phyloP scores from a whole-genome alignment of 2,329 filamentous ascomycete genomes.

The Didymella segeticola region DNA sequence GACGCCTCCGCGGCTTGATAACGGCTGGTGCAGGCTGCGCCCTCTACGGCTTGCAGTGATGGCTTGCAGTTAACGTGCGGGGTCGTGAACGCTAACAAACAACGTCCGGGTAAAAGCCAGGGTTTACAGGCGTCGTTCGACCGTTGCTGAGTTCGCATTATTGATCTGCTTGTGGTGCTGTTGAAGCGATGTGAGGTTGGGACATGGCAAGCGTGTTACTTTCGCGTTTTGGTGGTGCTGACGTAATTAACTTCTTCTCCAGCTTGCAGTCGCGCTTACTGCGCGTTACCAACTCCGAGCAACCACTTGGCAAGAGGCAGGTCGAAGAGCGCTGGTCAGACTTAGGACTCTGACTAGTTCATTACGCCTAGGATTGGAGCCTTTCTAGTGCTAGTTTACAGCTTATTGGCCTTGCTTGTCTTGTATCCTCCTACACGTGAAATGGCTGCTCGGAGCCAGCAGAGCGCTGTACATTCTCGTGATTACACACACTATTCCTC shows the following conservation, averaged over 20 bases:
- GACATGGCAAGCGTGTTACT: not conserved
- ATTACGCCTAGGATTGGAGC: too few relatives aligned
- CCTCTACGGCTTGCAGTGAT: not conserved
- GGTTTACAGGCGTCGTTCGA: not conserved
- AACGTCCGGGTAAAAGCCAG: not conserved
- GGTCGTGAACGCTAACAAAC: not conserved
- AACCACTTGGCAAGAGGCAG: too few relatives aligned
- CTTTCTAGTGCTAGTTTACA: too few relatives aligned
- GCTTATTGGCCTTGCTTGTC: too few relatives aligned
- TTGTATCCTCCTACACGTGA: too few relatives aligned
- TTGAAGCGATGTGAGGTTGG: not conserved
- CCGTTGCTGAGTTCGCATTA: not conserved
- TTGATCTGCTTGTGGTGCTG: not conserved
- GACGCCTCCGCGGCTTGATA: not conserved
- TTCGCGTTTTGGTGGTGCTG: constrained; percentile 5
- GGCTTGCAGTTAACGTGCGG: not conserved
- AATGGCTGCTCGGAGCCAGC: too few relatives aligned
- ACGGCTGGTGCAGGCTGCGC: not conserved
- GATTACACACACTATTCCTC: too few relatives aligned
- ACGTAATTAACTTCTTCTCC: not conserved
- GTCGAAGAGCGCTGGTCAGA: too few relatives aligned
- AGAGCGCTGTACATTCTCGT: too few relatives aligned
- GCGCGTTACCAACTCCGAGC: not conserved
- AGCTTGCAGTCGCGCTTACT: not conserved
- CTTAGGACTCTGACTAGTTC: too few relatives aligned